Evolutionary conservation across 2,329 filamentous ascomycete genomes (phyloP).

Genomic region (Fusarium sp.): DNA sequence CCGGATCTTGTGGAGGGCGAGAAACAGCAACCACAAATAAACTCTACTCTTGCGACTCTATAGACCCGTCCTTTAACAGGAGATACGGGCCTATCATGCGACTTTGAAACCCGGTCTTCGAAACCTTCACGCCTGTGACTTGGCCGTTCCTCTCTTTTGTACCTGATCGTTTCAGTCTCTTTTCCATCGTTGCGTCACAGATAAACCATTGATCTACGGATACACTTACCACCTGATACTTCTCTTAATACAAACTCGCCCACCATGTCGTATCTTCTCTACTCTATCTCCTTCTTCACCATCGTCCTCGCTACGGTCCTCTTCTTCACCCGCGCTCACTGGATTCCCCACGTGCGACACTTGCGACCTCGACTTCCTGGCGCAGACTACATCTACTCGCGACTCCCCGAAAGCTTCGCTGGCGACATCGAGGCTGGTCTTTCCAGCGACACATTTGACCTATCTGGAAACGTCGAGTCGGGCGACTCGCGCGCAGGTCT

Average conservation of each 20-base stretch:
- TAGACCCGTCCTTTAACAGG: conserved; percentile 1
- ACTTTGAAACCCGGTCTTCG: conserved; percentile 18
- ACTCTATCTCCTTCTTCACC: conserved; percentile 77
- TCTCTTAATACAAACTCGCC: conserved; percentile 1
- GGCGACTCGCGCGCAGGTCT: conserved; percentile 84
- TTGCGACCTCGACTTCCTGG: conserved; percentile 63
- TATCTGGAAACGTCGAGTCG: conserved; percentile 80
- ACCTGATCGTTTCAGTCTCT: conserved; percentile 13
- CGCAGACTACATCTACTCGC: conserved; percentile 76
- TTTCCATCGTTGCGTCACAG: neutral
- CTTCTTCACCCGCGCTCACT: conserved; percentile 82
- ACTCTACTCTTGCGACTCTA: conserved; percentile 6
- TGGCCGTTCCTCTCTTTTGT: conserved; percentile 31
- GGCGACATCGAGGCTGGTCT: conserved; percentile 90
- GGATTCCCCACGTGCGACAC: conserved; percentile 77
- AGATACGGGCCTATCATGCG: conserved; percentile 32
- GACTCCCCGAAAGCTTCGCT: conserved; percentile 80
- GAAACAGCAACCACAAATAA: conserved; percentile 8
- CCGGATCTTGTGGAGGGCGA: conserved; percentile 20
- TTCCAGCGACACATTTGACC: conserved; percentile 83
- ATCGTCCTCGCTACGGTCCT: conserved; percentile 78
- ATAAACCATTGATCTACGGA: conserved; percentile 2
- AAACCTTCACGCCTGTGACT: conserved; percentile 23
- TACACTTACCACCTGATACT: neutral
- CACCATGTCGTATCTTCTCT: conserved; percentile 83